Percentiles rank a stretch among this genome's conserved stretches.
Conservation (phyloP, 2,329 filamentous ascomycete species). For the Trichoderma koningii region DNA sequence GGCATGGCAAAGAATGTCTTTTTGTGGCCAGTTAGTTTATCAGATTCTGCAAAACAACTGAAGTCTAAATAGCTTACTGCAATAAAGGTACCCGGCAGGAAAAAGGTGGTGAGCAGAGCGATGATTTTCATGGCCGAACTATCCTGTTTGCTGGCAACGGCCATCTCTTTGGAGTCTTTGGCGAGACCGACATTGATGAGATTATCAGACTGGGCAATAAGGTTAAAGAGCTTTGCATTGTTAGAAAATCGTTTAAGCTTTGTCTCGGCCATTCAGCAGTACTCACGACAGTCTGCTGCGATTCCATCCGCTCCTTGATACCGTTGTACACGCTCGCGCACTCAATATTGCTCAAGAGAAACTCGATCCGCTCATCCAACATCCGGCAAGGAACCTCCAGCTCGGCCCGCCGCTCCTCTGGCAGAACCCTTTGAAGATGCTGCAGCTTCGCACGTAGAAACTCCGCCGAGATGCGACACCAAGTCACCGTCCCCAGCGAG, state of each 20-base stretch:
- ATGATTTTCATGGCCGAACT: slow-evolving; percentile 6
- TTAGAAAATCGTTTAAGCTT: not conserved
- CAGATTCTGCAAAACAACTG: too few relatives aligned
- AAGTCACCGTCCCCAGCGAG: not conserved
- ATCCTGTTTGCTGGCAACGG: not conserved
- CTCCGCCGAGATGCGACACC: not conserved
- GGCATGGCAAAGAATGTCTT: not conserved
- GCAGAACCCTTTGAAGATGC: not conserved
- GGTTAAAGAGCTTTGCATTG: not conserved
- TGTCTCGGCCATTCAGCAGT: not conserved
- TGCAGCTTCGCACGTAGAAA: not conserved
- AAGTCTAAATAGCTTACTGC: not conserved
- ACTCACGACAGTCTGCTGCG: not conserved
- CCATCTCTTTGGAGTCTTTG: not conserved
- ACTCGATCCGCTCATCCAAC: not conserved
- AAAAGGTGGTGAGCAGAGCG: slow-evolving; percentile 5
- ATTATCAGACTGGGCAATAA: not conserved
- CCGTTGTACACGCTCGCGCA: not conserved
- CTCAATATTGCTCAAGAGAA: not conserved
- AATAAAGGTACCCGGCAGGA: not conserved
- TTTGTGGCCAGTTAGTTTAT: not conserved
- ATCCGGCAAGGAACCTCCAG: not conserved
- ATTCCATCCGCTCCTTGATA: not conserved
- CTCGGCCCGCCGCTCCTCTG: not conserved
- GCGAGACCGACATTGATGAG: not conserved